Evolutionary conservation across 163 green algal species (phyloP).

Genomic region (Prototheca wickerhamii): DNA sequence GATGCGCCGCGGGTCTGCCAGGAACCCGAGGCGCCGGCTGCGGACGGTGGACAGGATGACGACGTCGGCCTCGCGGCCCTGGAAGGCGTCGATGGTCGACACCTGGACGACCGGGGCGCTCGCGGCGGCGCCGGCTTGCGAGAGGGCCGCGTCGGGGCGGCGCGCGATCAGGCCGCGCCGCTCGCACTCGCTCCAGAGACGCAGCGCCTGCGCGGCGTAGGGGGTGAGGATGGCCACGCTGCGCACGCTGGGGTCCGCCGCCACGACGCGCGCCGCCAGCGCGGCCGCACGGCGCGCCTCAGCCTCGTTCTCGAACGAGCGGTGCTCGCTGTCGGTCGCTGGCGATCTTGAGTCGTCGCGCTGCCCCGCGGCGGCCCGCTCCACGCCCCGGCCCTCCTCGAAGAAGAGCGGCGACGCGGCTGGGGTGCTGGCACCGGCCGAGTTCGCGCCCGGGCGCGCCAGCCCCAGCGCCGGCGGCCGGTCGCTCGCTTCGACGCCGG

Average conservation of each 20-base stretch:
- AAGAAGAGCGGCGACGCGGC: conserved; percentile 33
- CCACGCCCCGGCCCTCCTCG: not conserved
- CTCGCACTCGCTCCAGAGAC: not conserved
- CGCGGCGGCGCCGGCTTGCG: not conserved
- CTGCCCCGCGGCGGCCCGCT: not conserved
- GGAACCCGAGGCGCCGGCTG: conserved; percentile 55
- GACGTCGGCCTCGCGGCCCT: conserved; percentile 88
- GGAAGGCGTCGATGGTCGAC: conserved; percentile 72
- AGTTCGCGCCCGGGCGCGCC: conserved; percentile 39
- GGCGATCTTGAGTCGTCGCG: not conserved
- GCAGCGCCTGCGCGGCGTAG: conserved; percentile 60
- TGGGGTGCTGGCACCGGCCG: conserved; percentile 6
- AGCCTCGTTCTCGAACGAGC: conserved; percentile 27
- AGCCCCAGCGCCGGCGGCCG: conserved; percentile 37
- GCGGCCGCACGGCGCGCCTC: conserved; percentile 17
- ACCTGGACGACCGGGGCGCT: conserved; percentile 9
- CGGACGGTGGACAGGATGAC: conserved; percentile 74
- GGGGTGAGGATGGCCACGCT: conserved; percentile 74
- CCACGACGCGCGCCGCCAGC: conserved; percentile 23
- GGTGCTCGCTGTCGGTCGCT: not conserved
- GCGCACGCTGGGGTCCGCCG: not conserved
- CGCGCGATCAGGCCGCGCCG: not conserved
- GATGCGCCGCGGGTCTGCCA: conserved; percentile 65
- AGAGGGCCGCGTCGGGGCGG: not conserved
- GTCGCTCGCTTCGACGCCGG: conserved; percentile 41